Evolutionary conservation across 2,329 filamentous ascomycete species (phyloP), one percentile per base, ranked within the genome.

Genomic region (Penicillium aurantiogriseum): DNA sequence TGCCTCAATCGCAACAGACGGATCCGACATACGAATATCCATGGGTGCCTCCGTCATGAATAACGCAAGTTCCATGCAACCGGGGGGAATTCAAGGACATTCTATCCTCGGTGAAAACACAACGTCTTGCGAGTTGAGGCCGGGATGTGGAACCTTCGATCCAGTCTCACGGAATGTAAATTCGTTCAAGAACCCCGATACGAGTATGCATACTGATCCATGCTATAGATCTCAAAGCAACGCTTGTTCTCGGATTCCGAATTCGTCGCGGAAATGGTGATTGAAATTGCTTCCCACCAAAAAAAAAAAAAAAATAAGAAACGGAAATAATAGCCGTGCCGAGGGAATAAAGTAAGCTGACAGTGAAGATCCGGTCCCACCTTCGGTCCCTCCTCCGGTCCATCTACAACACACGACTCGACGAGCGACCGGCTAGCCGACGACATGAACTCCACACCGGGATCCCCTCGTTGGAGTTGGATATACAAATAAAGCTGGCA

Each of bases 21-120:
- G 58, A 61, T 35, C 52, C 47, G 42, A 17, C 56, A 31, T 65
- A 59, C 23, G 54, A 57, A 21, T 64, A 63, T 40, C 50, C 49
- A 45, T 65, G 63, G 62, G 46, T n/a, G 7, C 46, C 57, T 17
- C 61, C 55, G 5, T 53, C 59, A 17, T 64, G 54, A 63, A 13
- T 11, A 21, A 17, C 9, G 10, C 21, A n/a, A 13, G 13, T 25
- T 4, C 21, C 15, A 25, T 19, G 9, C 45, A 25, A 8, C 15
- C 2, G 31, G 21, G 31, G 8, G 31, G 13, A 8, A n/a, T 48
- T 10, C 3, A n/a, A 11, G 27, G 19, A 21, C 15, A 29, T 25
- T 27, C 5, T 29, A 17, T 29, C 7, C 2, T 35, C 4, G 17
- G 25, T 31, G 27, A 17, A 33, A 31, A 25, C n/a, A 51, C n/a